phyloP scores from a whole-genome alignment of 2,329 filamentous ascomycete species.

The Mariannaea elegans region DNA sequence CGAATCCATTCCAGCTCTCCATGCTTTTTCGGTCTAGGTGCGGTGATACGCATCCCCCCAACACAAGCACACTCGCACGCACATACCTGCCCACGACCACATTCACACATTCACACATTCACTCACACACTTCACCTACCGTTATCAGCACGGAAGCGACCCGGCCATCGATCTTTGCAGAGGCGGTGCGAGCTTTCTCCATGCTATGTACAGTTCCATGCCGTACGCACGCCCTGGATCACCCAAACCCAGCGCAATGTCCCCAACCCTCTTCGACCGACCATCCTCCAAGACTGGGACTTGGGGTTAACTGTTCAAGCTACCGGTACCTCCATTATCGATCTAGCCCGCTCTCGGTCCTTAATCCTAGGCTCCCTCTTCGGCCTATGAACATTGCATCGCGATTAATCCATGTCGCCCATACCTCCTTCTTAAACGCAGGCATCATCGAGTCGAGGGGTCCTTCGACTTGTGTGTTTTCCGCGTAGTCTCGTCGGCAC shows the following conservation, averaged over 20 bases:
- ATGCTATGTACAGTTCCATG: constrained; percentile 5
- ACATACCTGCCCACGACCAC: not conserved
- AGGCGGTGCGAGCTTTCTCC: constrained; percentile 13
- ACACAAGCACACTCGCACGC: not conserved
- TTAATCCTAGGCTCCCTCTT: constrained; percentile 2
- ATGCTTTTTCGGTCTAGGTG: not conserved
- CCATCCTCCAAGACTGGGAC: constrained; percentile 1
- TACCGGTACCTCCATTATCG: not conserved
- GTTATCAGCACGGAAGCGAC: constrained; percentile 10
- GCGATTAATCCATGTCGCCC: not conserved
- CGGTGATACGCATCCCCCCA: constrained; percentile 12
- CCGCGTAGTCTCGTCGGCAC: not conserved
- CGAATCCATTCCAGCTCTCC: constrained; percentile 12
- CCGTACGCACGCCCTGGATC: constrained; percentile 11
- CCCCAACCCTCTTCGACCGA: constrained; percentile 12
- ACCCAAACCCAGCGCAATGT: not conserved
- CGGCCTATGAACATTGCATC: constrained; percentile 6
- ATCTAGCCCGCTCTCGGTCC: constrained; percentile 4
- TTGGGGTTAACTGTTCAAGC: not conserved
- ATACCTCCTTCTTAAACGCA: constrained; percentile 8
- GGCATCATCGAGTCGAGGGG: not conserved
- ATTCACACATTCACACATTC: constrained; percentile 7
- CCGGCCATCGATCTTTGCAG: constrained; percentile 7
- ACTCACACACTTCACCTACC: not conserved
- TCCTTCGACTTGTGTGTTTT: not conserved